Evolutionary conservation across 768 basidiomycete species (phyloP), one percentile per base, ranked within the genome.

Genomic region (Tephrocybe rancida): DNA sequence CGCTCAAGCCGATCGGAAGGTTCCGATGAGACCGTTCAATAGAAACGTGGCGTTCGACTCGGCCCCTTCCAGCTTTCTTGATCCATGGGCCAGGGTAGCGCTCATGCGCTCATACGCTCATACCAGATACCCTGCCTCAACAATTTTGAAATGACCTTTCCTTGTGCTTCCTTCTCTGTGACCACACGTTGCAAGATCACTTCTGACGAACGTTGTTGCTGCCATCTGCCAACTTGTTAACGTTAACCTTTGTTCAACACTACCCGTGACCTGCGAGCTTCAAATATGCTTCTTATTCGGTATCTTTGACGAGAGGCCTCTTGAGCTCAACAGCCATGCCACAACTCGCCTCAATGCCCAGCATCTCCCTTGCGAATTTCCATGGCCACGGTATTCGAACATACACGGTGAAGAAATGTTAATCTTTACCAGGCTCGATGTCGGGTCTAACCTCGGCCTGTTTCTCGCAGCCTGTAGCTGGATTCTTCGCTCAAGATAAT

Each of bases 401-500:
- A 5, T 41, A 41, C 18, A 41, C 39, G 6, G 39, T 41, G 21
- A 41, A 41, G n/a, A 3, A 5, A 21, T 22, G 19, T 7, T 41
- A 32, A 19, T 41, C 10, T 19, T 19, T 41, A 22, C 5, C 21
- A 19, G 7, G n/a, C 39, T 41, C 19, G 8, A 10, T 38, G 11
- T n/a, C n/a, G 19, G 9, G 13, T 22, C 13, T 41, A 8, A 41
- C 13, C 10, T 5, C 13, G 19, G 5, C 5, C n/a, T 21, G 11
- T 34, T 44, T 16, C n/a, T 8, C 32, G 16, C 21, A 75, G 74
- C 46, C 69, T 10, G 58, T 76, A 19, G 62, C 73, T 2, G 78
- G 76, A 1, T 77, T 73, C 63, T 81, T 81, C 54, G 58, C 59
- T 8, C 78, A 80, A 46, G 76, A 78, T 53, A 65, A 71, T 30